Conservation (phyloP, 768 basidiomycete species). For the Serendipita sp. region DNA sequence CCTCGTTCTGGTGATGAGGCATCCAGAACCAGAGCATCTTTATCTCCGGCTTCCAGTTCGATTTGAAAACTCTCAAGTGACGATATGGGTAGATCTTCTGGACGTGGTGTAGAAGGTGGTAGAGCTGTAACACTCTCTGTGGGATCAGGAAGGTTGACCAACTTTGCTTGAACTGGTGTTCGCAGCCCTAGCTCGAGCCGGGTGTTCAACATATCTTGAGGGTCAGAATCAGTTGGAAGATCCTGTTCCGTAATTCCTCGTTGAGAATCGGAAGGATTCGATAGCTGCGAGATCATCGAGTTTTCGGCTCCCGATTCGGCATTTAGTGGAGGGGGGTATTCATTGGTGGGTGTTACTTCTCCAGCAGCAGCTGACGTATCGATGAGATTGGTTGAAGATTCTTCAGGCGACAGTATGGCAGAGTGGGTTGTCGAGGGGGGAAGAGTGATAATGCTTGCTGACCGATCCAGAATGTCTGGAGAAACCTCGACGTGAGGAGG, state of each 20-base stretch:
- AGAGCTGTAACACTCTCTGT: neutral
- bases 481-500: neutral
- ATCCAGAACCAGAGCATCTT: too few species aligned
- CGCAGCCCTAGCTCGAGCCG: neutral
- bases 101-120: neutral
- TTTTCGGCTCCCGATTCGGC: neutral
- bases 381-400: neutral
- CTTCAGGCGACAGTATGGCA: neutral
- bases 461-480: neutral
- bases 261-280: too few species aligned
- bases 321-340: neutral
- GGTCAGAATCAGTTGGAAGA: neutral
- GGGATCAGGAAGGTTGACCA: neutral
- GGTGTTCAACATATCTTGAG: neutral
- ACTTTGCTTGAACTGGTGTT: neutral
- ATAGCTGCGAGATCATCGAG: neutral
- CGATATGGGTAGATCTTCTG: neutral
- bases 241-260: neutral
- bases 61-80: too few species aligned
- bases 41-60: too few species aligned
- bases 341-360: neutral
- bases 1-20: too few species aligned
- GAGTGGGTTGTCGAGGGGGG: neutral
- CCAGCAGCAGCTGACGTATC: neutral
- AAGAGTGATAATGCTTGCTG: neutral